Base-by-base conservation (phyloP, 345 rosid species). In the Melaleuca quinquenervia region DNA sequence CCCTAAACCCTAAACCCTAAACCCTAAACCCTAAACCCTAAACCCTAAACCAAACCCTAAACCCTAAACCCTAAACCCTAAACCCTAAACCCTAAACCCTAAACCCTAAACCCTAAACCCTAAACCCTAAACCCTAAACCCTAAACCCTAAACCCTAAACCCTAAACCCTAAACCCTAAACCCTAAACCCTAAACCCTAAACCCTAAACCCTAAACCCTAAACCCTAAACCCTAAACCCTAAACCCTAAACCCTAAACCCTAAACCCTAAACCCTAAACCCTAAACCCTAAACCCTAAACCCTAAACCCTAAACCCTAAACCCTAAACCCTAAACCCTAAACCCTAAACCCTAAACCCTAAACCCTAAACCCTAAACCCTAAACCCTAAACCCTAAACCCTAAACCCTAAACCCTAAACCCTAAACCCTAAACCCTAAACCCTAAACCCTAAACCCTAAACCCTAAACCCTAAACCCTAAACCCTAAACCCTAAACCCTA, bases 1-100 rank as follows among this genome's bases (percentile, higher is more conserved):
- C 55, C 76, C 52, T 29, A 36, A 55, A 84, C 64, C 74, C 50
- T 52, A 84, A 84, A 52, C 85, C 85, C 75, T 52, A 84, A 84
- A 52, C 85, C 85, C 50, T 52, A 84, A 84, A 84, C 85, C 64
- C 75, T 55, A 84, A 84, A 64, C 85, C 85, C 85, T 83, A 83
- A 54, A 52, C 85, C 85, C 64, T 83, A 83, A 54, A 52, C 74
- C 85, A 36, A 21, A 21, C 85, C 74, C 74, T 62, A 36, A 53
- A 48, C 48, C 70, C 50, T 55, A 27, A 53, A n/a, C 50, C 70
- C 70, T 53, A 50, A 82, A 82, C 56, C 84, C 54, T 82, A 50
- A 82, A 82, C 84, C 84, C 56, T 82, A 82, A 82, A 50, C 84
- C 84, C 56, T 82, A 82, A 82, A 78, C 82, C 82, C 50, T 78